A percentile compares a stretch with the other conserved stretches of the same genome.
These are phyloP conservation scores for Strigomonas culicis DNA, from an alignment of 208 protist genomes.

Conservation along the genomic window DNA sequence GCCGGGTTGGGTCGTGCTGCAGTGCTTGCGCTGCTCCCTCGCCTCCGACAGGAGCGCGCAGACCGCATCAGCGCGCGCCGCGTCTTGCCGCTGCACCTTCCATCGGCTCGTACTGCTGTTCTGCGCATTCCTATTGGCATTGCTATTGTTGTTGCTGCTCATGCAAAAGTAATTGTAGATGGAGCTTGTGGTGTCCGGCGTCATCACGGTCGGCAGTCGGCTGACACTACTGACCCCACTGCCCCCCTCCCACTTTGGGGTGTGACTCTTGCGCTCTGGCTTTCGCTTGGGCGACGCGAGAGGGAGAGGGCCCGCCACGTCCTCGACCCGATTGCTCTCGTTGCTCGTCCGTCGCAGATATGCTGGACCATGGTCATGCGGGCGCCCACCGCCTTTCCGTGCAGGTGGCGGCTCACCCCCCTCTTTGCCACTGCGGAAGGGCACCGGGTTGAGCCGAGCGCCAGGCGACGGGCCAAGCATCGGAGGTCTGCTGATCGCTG, in stretches of 20 bases:
- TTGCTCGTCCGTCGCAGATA: too few species aligned
- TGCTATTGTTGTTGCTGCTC: conserved; percentile 7
- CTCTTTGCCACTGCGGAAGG: too few species aligned
- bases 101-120: background rate
- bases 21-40: background rate
- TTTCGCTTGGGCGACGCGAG: background rate
- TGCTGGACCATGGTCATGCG: too few species aligned
- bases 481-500: too few species aligned
- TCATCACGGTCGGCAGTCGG: background rate
- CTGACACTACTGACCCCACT: background rate
- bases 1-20: background rate
- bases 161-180: background rate
- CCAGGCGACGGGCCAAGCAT: too few species aligned
- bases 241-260: background rate
- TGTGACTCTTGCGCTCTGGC: background rate
- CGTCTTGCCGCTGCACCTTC: background rate
- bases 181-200: background rate
- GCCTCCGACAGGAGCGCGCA: background rate
- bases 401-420: too few species aligned
- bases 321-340: background rate
- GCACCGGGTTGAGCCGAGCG: too few species aligned
- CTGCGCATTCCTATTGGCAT: background rate
- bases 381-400: too few species aligned
- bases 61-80: background rate
- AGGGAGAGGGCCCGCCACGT: background rate